Evolutionary conservation across 495 filamentous ascomycete species (phyloP).

Genomic region (Neurospora sp.): DNA sequence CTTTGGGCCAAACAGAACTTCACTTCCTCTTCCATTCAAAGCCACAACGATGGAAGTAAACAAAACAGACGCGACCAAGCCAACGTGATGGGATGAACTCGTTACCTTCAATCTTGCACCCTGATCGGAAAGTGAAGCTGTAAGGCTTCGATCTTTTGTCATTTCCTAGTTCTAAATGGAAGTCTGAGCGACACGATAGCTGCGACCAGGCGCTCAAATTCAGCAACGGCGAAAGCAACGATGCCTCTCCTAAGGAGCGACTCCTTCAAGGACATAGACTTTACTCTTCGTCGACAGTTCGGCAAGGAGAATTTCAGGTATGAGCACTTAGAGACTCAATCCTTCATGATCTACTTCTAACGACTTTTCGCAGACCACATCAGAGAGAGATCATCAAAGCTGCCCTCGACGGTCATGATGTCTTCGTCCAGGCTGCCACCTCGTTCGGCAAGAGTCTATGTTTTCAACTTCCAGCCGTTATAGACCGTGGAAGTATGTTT

Average conservation of each 20-base stretch:
- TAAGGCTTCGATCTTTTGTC: background rate
- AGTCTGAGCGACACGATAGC: background rate
- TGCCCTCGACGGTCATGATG: constrained; percentile 74
- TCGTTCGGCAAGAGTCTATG: constrained; percentile 93
- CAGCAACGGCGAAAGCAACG: background rate
- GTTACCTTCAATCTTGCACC: background rate
- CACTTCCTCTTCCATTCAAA: background rate
- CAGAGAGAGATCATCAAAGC: constrained; percentile 82
- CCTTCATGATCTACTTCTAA: background rate
- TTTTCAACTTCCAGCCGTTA: constrained; percentile 85
- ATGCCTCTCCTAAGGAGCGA: constrained; percentile 35
- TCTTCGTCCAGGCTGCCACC: constrained; percentile 93
- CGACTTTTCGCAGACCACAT: constrained; percentile 46
- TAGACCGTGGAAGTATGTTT: constrained; percentile 68
- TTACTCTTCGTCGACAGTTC: constrained; percentile 75
- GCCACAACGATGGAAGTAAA: background rate
- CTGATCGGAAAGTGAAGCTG: background rate
- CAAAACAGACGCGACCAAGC: background rate
- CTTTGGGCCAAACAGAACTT: background rate
- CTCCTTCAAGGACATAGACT: constrained; percentile 63
- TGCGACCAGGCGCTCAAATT: background rate
- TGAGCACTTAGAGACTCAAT: background rate
- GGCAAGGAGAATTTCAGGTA: constrained; percentile 66
- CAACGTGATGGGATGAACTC: background rate
- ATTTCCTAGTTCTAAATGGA: background rate